Evolutionary conservation across 352 stramenopile species (phyloP), one percentile per base, ranked within the genome.

Genomic region (Phytopythium litorale): DNA sequence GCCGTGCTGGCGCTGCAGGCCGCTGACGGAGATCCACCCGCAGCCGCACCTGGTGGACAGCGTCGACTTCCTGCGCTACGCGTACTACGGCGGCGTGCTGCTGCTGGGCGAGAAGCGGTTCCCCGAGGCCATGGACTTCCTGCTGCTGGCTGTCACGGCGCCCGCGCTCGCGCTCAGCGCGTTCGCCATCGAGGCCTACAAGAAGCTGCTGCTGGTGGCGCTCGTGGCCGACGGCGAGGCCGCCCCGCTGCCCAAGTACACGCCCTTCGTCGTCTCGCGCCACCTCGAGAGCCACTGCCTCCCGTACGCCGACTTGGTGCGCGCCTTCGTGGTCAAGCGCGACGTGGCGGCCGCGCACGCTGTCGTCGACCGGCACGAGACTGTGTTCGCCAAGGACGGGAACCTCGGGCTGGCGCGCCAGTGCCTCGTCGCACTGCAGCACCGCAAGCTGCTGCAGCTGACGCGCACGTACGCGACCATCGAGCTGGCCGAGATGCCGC

Each of bases 391-490:
- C 15, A 76, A 84, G 38, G 82, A 92, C 55, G 71, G 71, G 30
- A 92, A 92, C 53, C 72, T 81, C 6, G 87, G 87, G 25, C 79
- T 96, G n/a, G 87, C 85, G 21, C 92, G 91, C 66, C 87, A 96
- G 56, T 73, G 83, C 21, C 55, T 91, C 15, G 72, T 75, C 30
- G 83, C 81, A 7, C 77, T 93, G 30, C 80, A 89, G 63, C 73
- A 88, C 55, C 72, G 79, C 28, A 87, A 88, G 71, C 65, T 96
- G 38, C 71, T 91, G 65, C 73, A 88, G 55, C 66, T 96, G 8
- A 88, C 80, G n/a, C 74, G 75, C 58, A 92, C 82, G 38, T 96
- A 93, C 63, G 78, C 87, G 46, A 92, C 81, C 18, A 83, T 96
- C 64, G 76, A 84, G 37, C 61, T 94, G 35, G 53, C 69, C 15